Conservation (phyloP, 2,329 filamentous ascomycete genomes). For the Xylariaceae sp. region DNA sequence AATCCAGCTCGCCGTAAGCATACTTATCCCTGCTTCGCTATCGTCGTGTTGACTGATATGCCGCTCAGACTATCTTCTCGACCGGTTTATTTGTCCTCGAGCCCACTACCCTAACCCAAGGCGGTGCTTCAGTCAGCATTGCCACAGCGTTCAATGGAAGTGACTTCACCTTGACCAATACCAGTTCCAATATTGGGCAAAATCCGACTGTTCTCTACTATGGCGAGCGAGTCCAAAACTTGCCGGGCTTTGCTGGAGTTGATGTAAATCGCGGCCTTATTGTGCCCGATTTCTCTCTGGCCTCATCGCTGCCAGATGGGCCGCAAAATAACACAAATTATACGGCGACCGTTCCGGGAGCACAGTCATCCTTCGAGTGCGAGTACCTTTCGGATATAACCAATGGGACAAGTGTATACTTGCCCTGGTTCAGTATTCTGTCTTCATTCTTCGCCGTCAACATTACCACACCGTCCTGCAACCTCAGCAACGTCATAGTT, state of each 20-base stretch:
- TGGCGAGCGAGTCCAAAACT: constrained; percentile 9
- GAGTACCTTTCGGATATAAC: constrained; percentile 7
- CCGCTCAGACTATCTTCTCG: constrained; percentile 10
- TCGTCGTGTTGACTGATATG: neutral
- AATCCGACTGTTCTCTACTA: constrained; percentile 10
- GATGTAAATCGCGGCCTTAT: constrained; percentile 8
- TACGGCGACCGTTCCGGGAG: constrained; percentile 9
- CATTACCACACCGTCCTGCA: constrained; percentile 12
- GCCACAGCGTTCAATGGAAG: constrained; percentile 8
- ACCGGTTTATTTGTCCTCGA: constrained; percentile 12
- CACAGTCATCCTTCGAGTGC: constrained; percentile 7
- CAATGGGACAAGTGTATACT: constrained; percentile 6
- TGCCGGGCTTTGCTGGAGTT: constrained; percentile 7
- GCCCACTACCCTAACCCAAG: constrained; percentile 3
- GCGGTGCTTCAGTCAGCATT: constrained; percentile 1
- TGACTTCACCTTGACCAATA: constrained; percentile 11
- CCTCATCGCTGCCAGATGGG: neutral
- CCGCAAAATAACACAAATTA: constrained; percentile 5
- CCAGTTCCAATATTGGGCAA: constrained; percentile 6
- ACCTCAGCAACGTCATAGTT: constrained; percentile 11
- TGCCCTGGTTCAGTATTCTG: constrained; percentile 11
- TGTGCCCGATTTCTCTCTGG: constrained; percentile 8
- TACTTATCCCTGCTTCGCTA: neutral
- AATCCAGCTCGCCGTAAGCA: constrained; percentile 12
- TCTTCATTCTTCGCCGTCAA: constrained; percentile 9